Evolutionary conservation across 495 filamentous ascomycete species (phyloP).

Genomic region (Hypoxylon subgilvum): DNA sequence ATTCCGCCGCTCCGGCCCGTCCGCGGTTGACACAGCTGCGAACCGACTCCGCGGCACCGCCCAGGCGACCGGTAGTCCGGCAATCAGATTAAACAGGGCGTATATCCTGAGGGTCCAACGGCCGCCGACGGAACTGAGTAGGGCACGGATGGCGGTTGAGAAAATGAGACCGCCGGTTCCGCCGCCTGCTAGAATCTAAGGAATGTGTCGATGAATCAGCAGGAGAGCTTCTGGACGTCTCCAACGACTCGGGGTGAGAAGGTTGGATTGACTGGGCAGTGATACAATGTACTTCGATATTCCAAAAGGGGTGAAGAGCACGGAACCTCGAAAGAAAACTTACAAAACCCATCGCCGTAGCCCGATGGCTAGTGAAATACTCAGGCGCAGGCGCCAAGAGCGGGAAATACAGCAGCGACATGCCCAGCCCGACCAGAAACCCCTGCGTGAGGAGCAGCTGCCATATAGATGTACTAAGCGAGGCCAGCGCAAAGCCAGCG

Average conservation of each 20-base stretch:
- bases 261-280: too few relatives aligned
- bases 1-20: constrained; percentile 33
- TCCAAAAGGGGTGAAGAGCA: too few relatives aligned
- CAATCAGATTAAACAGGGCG: constrained; percentile 51
- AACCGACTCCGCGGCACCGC: constrained; percentile 52
- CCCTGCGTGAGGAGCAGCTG: constrained; percentile 59
- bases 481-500: constrained; percentile 46
- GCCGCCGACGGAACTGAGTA: constrained; percentile 58
- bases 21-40: constrained; percentile 20
- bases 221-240: constrained; percentile 1
- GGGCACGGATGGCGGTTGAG: constrained; percentile 54
- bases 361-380: constrained; percentile 56
- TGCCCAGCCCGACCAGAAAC: constrained; percentile 54
- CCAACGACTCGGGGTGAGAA: too few relatives aligned
- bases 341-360: constrained; percentile 57
- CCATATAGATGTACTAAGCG: constrained; percentile 47
- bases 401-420: constrained; percentile 58
- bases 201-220: neutral
- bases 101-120: constrained; percentile 60
- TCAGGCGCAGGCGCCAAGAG: constrained; percentile 54
- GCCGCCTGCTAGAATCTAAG: constrained; percentile 49
- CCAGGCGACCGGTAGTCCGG: constrained; percentile 55
- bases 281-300: too few relatives aligned
- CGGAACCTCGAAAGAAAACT: constrained; percentile 31
- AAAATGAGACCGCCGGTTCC: constrained; percentile 55